Base-by-base conservation (phyloP, 2,329 filamentous ascomycete genomes). In the Alternaria brassicicola region DNA sequence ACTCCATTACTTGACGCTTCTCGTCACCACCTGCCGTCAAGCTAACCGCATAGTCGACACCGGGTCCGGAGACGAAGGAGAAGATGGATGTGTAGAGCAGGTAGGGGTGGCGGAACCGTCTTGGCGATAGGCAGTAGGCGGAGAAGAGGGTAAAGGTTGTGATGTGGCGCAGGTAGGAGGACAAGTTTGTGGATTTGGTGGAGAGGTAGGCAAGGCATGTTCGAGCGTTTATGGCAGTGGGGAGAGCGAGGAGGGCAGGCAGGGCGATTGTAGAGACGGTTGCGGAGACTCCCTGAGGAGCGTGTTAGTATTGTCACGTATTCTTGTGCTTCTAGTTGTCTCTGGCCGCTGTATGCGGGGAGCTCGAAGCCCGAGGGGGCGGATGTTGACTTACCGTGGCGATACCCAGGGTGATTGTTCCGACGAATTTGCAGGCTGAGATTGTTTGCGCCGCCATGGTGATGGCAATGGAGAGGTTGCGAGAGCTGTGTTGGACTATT, bases 371-470 rank as follows among this genome's bases (percentile, higher is more conserved):
- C 30, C 39, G 52, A 48, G 50, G 59, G 59, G 62, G 67, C 67
- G 72, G 57, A 25, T 45, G 9, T 45, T 6, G 60, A 82, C 89
- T 72, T 86, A 96, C 93, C 59, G 93, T 97, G 77, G 96, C 81
- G 56, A 97, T 85, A 63, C 94, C 94, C 57, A 97, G 85, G 70
- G 90, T 94, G 66, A 96, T 86, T 50, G 92, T 96, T 73, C 94
- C 94, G 67, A 97, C 90, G 77, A 97, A 97, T 82, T 98, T 97
- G 81, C 91, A 87, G 77, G 90, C 81, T 55, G 91, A 88, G 73
- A 97, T 83, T 73, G 88, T 87, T 69, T 85, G 86, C 69, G 86
- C 83, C 86, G 92, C 90, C 78, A 75, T 82, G 53, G 55, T 71
- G 59, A 23, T 41, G 28, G 15, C 21, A 26, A 35, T 23, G 35